phyloP scores from a whole-genome alignment of 225 moss, liverwort and hornwort species.

The Antitrichia curtipendula region DNA sequence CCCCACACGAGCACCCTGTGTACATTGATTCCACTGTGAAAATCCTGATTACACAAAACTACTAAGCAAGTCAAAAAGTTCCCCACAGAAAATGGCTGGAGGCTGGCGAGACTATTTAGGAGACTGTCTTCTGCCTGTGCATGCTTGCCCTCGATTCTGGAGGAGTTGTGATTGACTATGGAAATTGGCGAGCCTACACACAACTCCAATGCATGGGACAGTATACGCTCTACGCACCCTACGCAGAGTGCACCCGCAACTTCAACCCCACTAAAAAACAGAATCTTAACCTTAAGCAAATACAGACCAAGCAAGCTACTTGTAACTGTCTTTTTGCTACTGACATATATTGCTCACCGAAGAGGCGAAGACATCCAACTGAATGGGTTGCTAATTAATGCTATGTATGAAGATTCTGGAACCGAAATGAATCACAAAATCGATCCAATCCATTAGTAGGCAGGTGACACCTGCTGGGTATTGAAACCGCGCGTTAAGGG shows the following conservation, averaged over 20 bases:
- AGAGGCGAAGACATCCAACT: background rate
- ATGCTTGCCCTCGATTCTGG: background rate
- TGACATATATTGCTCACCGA: background rate
- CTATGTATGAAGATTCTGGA: background rate
- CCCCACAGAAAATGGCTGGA: background rate
- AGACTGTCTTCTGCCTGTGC: background rate
- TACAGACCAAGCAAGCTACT: background rate
- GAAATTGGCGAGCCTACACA: background rate
- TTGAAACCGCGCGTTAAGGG: background rate
- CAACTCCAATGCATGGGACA: background rate
- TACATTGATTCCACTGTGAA: background rate
- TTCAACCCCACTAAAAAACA: background rate
- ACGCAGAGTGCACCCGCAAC: background rate
- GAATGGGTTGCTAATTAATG: background rate
- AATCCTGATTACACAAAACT: background rate
- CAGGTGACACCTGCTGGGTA: background rate
- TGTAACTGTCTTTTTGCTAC: background rate
- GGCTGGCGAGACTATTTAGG: background rate
- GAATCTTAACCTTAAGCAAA: background rate
- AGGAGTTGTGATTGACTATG: background rate
- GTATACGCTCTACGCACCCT: background rate
- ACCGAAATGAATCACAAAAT: background rate
- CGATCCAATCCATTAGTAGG: background rate
- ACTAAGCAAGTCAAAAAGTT: background rate
- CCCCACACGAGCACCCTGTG: slow-evolving; percentile 52